phyloP scores from a whole-genome alignment of 345 rosid species.

The Camelina hispida region DNA sequence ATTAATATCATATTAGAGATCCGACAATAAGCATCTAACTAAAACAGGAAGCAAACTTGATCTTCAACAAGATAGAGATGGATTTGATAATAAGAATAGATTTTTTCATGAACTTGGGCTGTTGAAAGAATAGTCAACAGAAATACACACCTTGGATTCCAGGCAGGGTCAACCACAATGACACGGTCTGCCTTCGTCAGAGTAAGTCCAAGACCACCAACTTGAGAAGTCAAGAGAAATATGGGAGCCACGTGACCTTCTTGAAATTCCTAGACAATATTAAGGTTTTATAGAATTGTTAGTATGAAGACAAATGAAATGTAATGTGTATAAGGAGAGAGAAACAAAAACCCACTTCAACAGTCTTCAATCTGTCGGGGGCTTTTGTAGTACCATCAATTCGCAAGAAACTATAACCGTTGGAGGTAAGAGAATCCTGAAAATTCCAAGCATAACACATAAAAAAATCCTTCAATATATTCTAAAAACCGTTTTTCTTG shows the following conservation, averaged over 20 bases:
- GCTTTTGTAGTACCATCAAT: conserved; percentile 97
- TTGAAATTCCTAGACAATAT: conserved; percentile 75
- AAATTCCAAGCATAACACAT: conserved; percentile 24
- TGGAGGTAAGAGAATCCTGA: conserved; percentile 75
- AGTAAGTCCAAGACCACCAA: conserved; percentile 99
- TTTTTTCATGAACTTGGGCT: neutral
- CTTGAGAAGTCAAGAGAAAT: conserved; percentile 95
- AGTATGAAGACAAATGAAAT: conserved; percentile 27
- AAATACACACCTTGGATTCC: conserved; percentile 85
- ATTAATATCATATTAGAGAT: neutral
- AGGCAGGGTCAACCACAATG: conserved; percentile 97
- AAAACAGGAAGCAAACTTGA: neutral
- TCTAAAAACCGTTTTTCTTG: no score
- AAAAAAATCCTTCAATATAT: conserved; percentile 16
- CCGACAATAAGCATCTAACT: neutral
- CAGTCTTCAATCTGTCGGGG: conserved; percentile 78
- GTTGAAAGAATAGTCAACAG: conserved; percentile 13
- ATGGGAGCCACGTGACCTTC: conserved; percentile 77
- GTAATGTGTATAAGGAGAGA: conserved; percentile 2
- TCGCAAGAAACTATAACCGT: conserved; percentile 72
- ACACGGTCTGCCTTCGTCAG: conserved; percentile 98
- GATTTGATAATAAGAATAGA: neutral
- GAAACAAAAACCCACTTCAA: conserved; percentile 59
- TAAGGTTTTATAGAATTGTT: conserved; percentile 24
- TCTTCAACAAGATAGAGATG: conserved; percentile 20